These are phyloP conservation scores for Chaetomium fimeti DNA, from an alignment of 495 filamentous ascomycete genomes.

Conservation along the genomic window DNA sequence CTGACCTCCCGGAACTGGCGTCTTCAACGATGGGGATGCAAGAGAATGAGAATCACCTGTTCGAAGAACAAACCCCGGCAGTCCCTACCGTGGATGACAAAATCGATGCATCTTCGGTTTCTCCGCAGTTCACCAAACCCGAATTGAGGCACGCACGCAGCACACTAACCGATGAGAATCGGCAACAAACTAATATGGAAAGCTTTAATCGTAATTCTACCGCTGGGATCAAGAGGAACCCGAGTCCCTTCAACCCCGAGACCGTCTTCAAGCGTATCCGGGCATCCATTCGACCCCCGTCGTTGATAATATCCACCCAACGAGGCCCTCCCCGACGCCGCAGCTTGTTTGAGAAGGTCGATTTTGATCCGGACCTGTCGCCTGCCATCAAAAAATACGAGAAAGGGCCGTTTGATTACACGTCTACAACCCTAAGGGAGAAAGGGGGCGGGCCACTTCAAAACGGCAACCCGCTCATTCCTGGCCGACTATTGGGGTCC, in stretches of 20 bases:
- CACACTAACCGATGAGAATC: constrained; percentile 36
- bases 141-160: constrained; percentile 51
- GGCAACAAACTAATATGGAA: constrained; percentile 33
- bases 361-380: constrained; percentile 50
- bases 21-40: constrained; percentile 15
- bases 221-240: constrained; percentile 40
- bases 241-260: constrained; percentile 52
- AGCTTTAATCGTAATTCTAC: constrained; percentile 34
- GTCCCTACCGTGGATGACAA: constrained; percentile 2
- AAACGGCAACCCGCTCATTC: constrained; percentile 37
- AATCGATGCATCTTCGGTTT: constrained; percentile 15
- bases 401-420: constrained; percentile 49
- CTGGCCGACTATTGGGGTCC: constrained; percentile 42
- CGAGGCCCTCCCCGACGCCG: constrained; percentile 20
- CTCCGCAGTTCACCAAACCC: constrained; percentile 48
- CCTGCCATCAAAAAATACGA: constrained; percentile 53
- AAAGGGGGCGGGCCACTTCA: constrained; percentile 23
- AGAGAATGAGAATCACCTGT: constrained; percentile 16
- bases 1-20: constrained; percentile 24
- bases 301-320: constrained; percentile 19
- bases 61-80: constrained; percentile 13
- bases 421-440: constrained; percentile 28
- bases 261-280: constrained; percentile 53
- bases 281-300: constrained; percentile 36
- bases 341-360: constrained; percentile 51